These are phyloP conservation scores for Filobasidium wieringae DNA, from an alignment of 768 basidiomycete species.

Conservation along the genomic window DNA sequence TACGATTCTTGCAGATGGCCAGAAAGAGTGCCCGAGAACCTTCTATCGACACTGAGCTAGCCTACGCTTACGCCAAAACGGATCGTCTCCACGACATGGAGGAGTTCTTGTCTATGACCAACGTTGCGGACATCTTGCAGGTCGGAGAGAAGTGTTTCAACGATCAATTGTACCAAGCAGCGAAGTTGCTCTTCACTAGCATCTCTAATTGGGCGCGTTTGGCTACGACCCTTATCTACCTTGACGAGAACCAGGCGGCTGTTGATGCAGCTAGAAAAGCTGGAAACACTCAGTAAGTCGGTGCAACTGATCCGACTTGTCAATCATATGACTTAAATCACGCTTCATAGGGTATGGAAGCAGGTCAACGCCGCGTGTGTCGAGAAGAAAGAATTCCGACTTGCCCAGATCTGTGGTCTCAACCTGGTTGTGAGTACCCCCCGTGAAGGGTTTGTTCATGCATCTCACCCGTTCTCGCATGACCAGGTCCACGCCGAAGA, in stretches of 20 bases:
- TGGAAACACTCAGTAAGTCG: constrained; percentile 93
- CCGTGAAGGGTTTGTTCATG: constrained; percentile 41
- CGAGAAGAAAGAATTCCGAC: constrained; percentile 90
- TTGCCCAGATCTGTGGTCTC: constrained; percentile 98
- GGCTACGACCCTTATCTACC: constrained; percentile 94
- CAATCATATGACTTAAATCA: neutral
- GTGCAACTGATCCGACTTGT: constrained; percentile 10
- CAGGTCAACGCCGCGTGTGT: constrained; percentile 98
- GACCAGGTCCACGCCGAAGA: constrained; percentile 29
- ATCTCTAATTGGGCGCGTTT: constrained; percentile 98
- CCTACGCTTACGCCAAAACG: constrained; percentile 91
- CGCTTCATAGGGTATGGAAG: constrained; percentile 79
- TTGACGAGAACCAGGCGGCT: constrained; percentile 93
- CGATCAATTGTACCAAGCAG: constrained; percentile 92
- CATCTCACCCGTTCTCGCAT: neutral
- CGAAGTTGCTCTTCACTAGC: constrained; percentile 86
- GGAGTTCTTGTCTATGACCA: constrained; percentile 96
- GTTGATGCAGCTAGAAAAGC: constrained; percentile 99
- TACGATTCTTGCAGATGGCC: constrained; percentile 96
- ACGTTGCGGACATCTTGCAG: constrained; percentile 89
- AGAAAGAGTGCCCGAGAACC: constrained; percentile 93
- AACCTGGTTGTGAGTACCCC: constrained; percentile 95
- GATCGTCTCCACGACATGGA: constrained; percentile 95
- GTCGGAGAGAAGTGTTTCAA: constrained; percentile 99
- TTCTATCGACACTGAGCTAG: constrained; percentile 93